Percentiles rank a stretch among this genome's conserved stretches.
phyloP scores from a whole-genome alignment of 495 filamentous ascomycete species.

The Darksidea phi region DNA sequence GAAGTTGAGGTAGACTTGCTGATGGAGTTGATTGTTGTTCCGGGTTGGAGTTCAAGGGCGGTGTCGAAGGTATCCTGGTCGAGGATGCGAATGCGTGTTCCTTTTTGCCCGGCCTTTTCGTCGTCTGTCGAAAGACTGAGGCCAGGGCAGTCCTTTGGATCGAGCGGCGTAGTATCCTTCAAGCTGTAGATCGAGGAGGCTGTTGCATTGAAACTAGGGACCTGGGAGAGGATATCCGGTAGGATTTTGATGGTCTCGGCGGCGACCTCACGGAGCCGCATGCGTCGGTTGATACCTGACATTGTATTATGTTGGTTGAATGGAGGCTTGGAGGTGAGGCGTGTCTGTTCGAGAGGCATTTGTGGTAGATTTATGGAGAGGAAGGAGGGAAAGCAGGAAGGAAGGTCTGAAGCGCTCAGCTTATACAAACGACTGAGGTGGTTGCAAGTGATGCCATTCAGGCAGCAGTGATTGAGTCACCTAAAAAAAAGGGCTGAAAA shows the following conservation, averaged over 20 bases:
- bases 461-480: no score
- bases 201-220: constrained; percentile 3
- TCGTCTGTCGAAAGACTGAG: constrained; percentile 8
- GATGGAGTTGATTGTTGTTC: neutral
- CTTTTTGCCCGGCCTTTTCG: constrained; percentile 11
- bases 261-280: constrained; percentile 6
- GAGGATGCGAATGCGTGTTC: constrained; percentile 46
- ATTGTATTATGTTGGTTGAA: neutral
- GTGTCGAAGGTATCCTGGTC: constrained; percentile 54
- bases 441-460: no score
- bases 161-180: constrained; percentile 1
- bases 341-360: no score
- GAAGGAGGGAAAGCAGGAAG: no score
- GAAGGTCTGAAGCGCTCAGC: no score
- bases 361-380: no score
- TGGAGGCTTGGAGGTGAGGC: no score
- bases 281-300: neutral
- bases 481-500: neutral
- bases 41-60: constrained; percentile 46
- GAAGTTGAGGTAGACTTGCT: neutral
- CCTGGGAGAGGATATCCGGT: constrained; percentile 12
- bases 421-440: no score
- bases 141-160: constrained; percentile 25
- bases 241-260: constrained; percentile 12
- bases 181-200: constrained; percentile 11